Evolutionary conservation across 1,284 basidiomycete genomes (phyloP).

Genomic region (Veloporphyrellus conicus): DNA sequence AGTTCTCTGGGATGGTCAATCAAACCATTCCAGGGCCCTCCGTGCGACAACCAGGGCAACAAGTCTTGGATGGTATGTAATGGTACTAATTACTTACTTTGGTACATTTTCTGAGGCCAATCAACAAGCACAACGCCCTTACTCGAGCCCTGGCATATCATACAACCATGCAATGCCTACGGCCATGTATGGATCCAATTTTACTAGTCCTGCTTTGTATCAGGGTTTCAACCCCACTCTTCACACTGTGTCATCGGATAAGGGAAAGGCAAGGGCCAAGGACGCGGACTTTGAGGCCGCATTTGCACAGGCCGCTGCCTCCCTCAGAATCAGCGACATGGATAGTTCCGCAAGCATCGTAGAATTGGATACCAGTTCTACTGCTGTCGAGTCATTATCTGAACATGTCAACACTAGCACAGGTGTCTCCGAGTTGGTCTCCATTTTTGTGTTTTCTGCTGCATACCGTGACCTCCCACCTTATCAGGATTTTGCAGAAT

Average conservation of each 20-base stretch:
- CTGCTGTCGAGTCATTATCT: constrained; percentile 38
- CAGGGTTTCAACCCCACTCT: constrained; percentile 24
- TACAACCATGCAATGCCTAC: constrained; percentile 31
- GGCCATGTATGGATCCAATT: constrained; percentile 25
- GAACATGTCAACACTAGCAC: constrained; percentile 22
- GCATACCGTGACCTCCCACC: constrained; percentile 4
- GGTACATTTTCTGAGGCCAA: constrained; percentile 9
- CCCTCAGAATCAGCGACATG: constrained; percentile 40
- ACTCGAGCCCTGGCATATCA: constrained; percentile 12
- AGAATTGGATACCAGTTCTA: constrained; percentile 47
- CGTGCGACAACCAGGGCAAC: constrained; percentile 31
- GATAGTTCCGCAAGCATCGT: constrained; percentile 49
- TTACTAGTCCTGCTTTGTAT: constrained; percentile 34
- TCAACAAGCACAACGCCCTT: constrained; percentile 20
- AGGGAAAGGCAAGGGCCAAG: constrained; percentile 69
- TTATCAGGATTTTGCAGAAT: constrained; percentile 53
- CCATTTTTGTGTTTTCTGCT: constrained; percentile 5
- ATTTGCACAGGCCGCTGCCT: constrained; percentile 58
- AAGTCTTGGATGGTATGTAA: constrained; percentile 26
- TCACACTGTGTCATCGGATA: constrained; percentile 31
- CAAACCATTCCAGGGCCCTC: constrained; percentile 11
- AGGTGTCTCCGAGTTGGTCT: constrained; percentile 48
- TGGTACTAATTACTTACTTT: not conserved
- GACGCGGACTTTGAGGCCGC: constrained; percentile 78
- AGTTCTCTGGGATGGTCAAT: constrained; percentile 36